Percentiles rank a stretch among this genome's conserved stretches.
These are phyloP conservation scores for Houttuynia cordata DNA, from an alignment of 164 flowering plant species.

Conservation along the genomic window DNA sequence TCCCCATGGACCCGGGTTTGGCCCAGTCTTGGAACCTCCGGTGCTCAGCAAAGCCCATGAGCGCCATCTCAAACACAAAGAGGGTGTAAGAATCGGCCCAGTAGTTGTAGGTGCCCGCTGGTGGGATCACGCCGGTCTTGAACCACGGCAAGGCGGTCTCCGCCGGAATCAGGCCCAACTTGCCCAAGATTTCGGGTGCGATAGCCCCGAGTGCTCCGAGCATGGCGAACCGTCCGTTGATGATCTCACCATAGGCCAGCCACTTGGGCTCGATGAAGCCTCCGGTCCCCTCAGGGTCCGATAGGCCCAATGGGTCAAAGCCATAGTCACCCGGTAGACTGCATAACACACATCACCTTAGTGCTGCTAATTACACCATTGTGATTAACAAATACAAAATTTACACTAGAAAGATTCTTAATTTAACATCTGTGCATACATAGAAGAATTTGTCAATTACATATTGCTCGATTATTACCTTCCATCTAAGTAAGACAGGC, in stretches of 20 bases:
- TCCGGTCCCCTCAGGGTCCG: slow-evolving; percentile 95
- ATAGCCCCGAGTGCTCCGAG: slow-evolving; percentile 64
- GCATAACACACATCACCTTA: slow-evolving; percentile 5
- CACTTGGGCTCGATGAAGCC: slow-evolving; percentile 91
- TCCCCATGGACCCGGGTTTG: slow-evolving; percentile 71
- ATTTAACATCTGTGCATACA: no score
- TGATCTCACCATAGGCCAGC: slow-evolving; percentile 88
- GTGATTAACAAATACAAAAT: no score
- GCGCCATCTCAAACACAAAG: slow-evolving; percentile 78
- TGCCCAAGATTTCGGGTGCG: slow-evolving; percentile 68
- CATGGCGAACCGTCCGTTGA: slow-evolving; percentile 91
- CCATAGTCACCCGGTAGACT: slow-evolving; percentile 93
- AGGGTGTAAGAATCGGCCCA: slow-evolving; percentile 85
- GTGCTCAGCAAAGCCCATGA: slow-evolving; percentile 99
- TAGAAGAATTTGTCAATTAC: no score
- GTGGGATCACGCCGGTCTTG: slow-evolving; percentile 74
- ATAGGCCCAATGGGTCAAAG: slow-evolving; percentile 88
- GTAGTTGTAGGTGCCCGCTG: slow-evolving; percentile 73
- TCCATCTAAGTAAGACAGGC: slow-evolving; percentile 92
- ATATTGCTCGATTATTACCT: no score
- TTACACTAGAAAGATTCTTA: no score
- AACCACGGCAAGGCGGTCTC: slow-evolving; percentile 88
- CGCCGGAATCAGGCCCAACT: slow-evolving; percentile 56
- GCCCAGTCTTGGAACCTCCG: slow-evolving; percentile 74
- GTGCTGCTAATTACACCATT: no score